phyloP scores from a whole-genome alignment of 192 early-diverging fungal genomes.

The Radiomyces spectabilis region DNA sequence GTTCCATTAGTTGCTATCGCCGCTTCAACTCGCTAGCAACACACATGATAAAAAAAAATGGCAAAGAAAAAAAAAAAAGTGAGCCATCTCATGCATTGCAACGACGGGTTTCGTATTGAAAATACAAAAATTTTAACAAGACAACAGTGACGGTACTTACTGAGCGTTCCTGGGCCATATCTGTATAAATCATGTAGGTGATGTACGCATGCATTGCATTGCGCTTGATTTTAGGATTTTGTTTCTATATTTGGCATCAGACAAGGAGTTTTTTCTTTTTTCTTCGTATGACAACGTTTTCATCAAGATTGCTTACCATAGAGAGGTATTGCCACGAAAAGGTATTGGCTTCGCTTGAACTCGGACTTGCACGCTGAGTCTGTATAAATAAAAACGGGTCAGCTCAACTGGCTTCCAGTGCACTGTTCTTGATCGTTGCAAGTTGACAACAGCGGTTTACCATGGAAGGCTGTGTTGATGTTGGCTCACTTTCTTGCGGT shows the following conservation, averaged over 20 bases:
- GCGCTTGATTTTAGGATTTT: constrained; percentile 38
- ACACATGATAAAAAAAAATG: too few species aligned
- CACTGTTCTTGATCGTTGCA: not conserved
- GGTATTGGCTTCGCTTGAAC: not conserved
- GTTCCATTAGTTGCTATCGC: too few species aligned
- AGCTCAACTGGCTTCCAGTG: not conserved
- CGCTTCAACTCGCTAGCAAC: too few species aligned
- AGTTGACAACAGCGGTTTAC: not conserved
- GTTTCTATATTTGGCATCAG: constrained; percentile 18
- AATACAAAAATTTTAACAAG: too few species aligned
- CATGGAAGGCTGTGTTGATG: not conserved
- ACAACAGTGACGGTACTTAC: too few species aligned
- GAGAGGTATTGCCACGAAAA: not conserved
- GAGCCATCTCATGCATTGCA: too few species aligned
- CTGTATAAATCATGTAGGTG: constrained; percentile 40
- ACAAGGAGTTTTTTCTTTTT: not conserved
- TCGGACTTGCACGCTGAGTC: not conserved
- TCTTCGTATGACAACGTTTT: not conserved
- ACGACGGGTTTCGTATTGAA: too few species aligned
- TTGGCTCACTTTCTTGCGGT: not conserved
- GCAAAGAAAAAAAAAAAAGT: too few species aligned
- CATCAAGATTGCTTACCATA: not conserved
- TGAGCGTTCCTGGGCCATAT: constrained; percentile 12
- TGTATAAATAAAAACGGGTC: not conserved
- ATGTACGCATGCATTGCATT: constrained; percentile 45